Conservation (phyloP, 495 filamentous ascomycete genomes). For the Evansstolkia leycettana region DNA sequence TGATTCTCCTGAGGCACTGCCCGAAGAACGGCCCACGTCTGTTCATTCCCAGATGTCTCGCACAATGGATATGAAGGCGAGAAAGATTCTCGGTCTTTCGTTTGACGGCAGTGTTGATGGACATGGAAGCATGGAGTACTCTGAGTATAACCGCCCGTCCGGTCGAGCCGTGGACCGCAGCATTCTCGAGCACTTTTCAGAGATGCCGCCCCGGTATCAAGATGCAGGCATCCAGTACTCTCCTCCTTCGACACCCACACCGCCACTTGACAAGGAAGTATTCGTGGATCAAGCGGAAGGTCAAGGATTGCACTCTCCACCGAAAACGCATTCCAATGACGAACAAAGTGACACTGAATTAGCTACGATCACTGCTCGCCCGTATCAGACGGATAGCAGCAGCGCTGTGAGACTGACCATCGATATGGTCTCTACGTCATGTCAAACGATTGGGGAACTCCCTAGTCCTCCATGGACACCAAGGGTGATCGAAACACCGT, state of each 20-base stretch:
- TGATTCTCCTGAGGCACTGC: conserved; percentile 27
- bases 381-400: conserved; percentile 13
- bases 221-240: conserved; percentile 75
- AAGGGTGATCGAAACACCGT: conserved; percentile 27
- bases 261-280: conserved; percentile 12
- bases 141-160: not conserved
- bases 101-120: conserved; percentile 17
- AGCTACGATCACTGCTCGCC: too few relatives aligned
- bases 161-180: conserved; percentile 9
- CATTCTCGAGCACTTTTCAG: conserved; percentile 5
- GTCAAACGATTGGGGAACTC: conserved; percentile 57
- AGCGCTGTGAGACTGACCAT: conserved; percentile 18
- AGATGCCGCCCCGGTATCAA: conserved; percentile 34
- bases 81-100: conserved; percentile 37
- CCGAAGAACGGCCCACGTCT: conserved; percentile 34
- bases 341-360: too few relatives aligned
- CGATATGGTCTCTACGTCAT: conserved; percentile 57
- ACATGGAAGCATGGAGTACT: conserved; percentile 8
- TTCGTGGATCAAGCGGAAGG: not conserved
- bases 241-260: conserved; percentile 60
- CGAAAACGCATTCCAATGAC: too few relatives aligned
- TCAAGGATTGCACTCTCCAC: too few relatives aligned
- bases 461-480: conserved; percentile 59
- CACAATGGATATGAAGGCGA: conserved; percentile 30
- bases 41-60: conserved; percentile 29